These are phyloP conservation scores for Bipolaris bicolor DNA, from an alignment of 2,329 filamentous ascomycete genomes.

Conservation along the genomic window DNA sequence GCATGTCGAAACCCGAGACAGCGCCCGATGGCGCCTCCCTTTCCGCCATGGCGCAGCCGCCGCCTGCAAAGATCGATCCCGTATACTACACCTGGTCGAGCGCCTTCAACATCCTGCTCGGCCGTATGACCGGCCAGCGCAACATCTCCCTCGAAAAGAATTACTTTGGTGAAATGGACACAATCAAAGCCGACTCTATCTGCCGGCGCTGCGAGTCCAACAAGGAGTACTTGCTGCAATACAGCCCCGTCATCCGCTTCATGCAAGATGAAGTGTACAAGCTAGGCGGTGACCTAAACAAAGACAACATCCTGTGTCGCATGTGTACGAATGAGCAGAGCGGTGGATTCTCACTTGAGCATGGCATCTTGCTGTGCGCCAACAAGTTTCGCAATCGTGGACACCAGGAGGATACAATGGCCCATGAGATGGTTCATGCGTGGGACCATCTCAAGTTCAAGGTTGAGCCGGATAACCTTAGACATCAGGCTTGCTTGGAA, in stretches of 20 bases:
- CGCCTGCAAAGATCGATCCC: constrained; percentile 38
- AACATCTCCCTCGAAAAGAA: constrained; percentile 51
- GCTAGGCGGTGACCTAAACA: constrained; percentile 77
- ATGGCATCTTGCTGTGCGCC: constrained; percentile 90
- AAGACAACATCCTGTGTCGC: constrained; percentile 78
- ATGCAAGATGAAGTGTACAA: constrained; percentile 79
- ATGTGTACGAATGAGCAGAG: constrained; percentile 75
- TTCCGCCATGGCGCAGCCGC: constrained; percentile 26
- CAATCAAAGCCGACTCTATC: constrained; percentile 76
- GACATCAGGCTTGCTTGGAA: constrained; percentile 94
- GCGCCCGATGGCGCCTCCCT: constrained; percentile 38
- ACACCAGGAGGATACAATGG: constrained; percentile 90
- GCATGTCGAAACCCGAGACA: constrained; percentile 38
- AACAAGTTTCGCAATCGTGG: constrained; percentile 83
- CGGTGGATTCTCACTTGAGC: constrained; percentile 84
- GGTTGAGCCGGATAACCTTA: constrained; percentile 80
- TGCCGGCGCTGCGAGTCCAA: constrained; percentile 80
- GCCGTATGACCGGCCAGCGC: constrained; percentile 53
- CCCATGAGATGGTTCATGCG: constrained; percentile 97
- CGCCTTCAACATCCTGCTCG: constrained; percentile 82
- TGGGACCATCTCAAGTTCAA: constrained; percentile 94
- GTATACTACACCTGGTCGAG: constrained; percentile 72
- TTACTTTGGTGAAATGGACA: constrained; percentile 79
- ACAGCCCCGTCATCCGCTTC: constrained; percentile 87
- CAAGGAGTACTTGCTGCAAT: constrained; percentile 81